phyloP scores from a whole-genome alignment of 345 rosid species.

The Brassica juncea region DNA sequence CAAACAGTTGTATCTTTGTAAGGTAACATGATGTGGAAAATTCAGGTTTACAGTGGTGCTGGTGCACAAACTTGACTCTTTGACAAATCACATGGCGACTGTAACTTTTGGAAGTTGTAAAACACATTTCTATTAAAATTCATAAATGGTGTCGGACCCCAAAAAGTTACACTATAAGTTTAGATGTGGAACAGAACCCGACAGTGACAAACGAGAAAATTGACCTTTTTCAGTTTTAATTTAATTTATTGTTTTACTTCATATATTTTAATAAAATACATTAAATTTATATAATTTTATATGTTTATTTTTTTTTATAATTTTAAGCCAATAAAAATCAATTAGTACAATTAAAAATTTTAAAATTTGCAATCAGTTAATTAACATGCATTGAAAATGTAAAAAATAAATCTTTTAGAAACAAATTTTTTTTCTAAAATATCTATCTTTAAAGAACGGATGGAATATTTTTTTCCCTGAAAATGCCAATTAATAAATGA shows the following conservation, averaged over 20 bases:
- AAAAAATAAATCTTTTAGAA: too few relatives aligned
- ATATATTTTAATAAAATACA: too few relatives aligned
- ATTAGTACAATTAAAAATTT: too few relatives aligned
- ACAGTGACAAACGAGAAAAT: constrained; percentile 31
- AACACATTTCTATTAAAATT: constrained; percentile 4
- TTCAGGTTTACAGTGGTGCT: constrained; percentile 20
- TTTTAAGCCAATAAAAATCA: too few relatives aligned
- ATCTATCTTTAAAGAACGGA: too few relatives aligned
- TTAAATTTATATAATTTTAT: too few relatives aligned
- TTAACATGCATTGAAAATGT: too few relatives aligned
- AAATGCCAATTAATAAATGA: not conserved
- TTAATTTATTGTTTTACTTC: not conserved
- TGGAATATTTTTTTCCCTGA: too few relatives aligned
- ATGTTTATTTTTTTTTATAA: too few relatives aligned
- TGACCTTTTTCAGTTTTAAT: constrained; percentile 19
- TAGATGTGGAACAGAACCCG: constrained; percentile 8
- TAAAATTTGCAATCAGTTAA: too few relatives aligned
- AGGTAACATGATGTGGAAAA: constrained; percentile 19
- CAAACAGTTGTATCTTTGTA: not conserved
- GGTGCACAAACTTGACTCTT: constrained; percentile 10
- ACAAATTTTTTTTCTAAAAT: too few relatives aligned
- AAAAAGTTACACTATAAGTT: not conserved
- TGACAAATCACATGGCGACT: constrained; percentile 29
- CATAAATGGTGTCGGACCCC: not conserved
- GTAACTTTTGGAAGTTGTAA: constrained; percentile 23